These are phyloP conservation scores for Fusarium lyarnte DNA, from an alignment of 2,329 filamentous ascomycete species.

Conservation along the genomic window DNA sequence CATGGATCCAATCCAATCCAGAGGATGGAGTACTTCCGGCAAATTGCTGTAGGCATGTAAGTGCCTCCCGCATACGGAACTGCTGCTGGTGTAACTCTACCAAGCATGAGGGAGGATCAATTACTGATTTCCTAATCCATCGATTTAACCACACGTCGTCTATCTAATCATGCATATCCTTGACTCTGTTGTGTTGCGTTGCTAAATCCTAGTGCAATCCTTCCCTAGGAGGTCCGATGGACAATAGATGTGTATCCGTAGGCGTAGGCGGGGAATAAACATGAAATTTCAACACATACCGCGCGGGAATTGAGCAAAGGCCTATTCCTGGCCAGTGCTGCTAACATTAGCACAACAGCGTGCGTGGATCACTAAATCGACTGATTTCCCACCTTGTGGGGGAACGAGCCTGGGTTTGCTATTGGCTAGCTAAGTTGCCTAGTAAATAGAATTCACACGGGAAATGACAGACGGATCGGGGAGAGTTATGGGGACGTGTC, in stretches of 20 bases:
- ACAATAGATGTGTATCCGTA: background rate
- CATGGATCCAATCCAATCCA: background rate
- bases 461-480: constrained; percentile 20
- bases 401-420: constrained; percentile 2
- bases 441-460: background rate
- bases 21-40: background rate
- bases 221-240: background rate
- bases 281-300: background rate
- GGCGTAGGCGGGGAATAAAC: background rate
- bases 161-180: background rate
- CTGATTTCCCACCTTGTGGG: constrained; percentile 34
- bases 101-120: background rate
- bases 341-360: background rate
- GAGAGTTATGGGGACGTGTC: background rate
- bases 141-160: background rate
- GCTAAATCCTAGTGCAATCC: background rate
- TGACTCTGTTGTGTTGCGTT: background rate
- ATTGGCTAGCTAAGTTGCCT: background rate
- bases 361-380: constrained; percentile 18
- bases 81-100: background rate
- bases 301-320: background rate
- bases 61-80: background rate
- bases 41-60: constrained; percentile 11
- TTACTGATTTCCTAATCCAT: constrained; percentile 16
- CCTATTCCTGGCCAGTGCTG: background rate